Evolutionary conservation across 2,329 filamentous ascomycete genomes (phyloP).

Genomic region (Neonectria magnoliae): DNA sequence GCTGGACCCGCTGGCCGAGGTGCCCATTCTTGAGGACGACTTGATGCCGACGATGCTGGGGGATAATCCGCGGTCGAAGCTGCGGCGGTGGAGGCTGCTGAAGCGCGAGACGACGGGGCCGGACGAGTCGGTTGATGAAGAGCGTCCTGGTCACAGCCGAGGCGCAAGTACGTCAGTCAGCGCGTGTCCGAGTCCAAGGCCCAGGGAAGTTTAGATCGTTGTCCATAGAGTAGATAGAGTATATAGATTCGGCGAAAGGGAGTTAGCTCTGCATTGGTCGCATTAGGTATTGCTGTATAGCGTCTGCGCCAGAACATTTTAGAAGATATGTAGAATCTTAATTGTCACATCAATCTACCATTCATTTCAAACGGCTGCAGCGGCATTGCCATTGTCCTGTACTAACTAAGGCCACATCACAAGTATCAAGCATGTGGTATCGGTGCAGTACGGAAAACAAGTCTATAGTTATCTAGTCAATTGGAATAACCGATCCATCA

Average conservation of each 20-base stretch:
- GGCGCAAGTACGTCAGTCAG: background rate
- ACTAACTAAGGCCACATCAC: no score
- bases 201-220: background rate
- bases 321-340: background rate
- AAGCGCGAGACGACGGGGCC: conserved; percentile 9
- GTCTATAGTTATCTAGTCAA: no score
- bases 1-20: conserved; percentile 44
- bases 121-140: background rate
- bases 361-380: background rate
- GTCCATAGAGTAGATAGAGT: background rate
- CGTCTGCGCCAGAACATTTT: background rate
- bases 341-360: background rate
- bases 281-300: background rate
- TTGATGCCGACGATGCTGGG: conserved; percentile 39
- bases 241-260: background rate
- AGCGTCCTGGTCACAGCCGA: conserved; percentile 1
- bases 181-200: conserved; percentile 10
- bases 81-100: conserved; percentile 20
- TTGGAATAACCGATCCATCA: no score
- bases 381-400: no score
- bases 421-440: no score
- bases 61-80: conserved; percentile 29
- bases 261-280: background rate
- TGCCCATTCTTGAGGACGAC: conserved; percentile 44
- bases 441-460: no score